Percentiles rank a stretch among this genome's conserved stretches.
phyloP scores from a whole-genome alignment of 345 rosid genomes.

The Eucalyptus sp. region DNA sequence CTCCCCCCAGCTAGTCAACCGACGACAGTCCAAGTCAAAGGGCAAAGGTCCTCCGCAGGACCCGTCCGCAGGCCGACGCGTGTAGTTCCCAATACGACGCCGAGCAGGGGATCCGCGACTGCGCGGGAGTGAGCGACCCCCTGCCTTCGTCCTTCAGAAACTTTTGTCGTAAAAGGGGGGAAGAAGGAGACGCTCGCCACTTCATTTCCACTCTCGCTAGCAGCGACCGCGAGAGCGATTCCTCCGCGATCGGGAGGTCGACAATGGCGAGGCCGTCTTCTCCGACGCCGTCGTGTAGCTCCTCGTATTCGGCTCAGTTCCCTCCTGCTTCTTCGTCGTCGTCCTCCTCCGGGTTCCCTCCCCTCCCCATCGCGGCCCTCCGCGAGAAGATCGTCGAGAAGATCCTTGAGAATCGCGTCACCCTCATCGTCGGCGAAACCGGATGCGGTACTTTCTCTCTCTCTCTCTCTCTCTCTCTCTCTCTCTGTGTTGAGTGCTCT shows the following conservation, averaged over 20 bases:
- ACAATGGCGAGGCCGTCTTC: conserved; percentile 35
- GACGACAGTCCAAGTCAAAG: neutral
- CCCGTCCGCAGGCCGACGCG: neutral
- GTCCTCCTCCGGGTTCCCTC: conserved; percentile 26
- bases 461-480: neutral
- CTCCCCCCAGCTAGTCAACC: neutral
- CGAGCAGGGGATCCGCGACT: neutral
- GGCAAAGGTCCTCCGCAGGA: neutral
- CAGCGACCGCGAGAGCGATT: neutral
- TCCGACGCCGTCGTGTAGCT: conserved; percentile 25
- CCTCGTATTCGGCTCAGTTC: conserved; percentile 28
- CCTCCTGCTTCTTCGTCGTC: neutral
- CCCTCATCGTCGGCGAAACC: conserved; percentile 88
- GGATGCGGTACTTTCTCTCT: conserved; percentile 59
- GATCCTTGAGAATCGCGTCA: conserved; percentile 80
- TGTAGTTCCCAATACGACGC: neutral
- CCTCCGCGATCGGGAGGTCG: neutral
- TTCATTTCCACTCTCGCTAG: neutral
- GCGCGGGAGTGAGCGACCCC: neutral
- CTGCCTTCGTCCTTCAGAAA: neutral
- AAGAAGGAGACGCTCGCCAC: neutral
- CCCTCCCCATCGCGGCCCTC: conserved; percentile 64
- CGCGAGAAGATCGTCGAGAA: conserved; percentile 66
- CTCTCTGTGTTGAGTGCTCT: neutral
- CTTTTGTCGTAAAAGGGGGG: neutral